Conservation (phyloP, 441 rosid genomes). For the Hura crepitans region DNA sequence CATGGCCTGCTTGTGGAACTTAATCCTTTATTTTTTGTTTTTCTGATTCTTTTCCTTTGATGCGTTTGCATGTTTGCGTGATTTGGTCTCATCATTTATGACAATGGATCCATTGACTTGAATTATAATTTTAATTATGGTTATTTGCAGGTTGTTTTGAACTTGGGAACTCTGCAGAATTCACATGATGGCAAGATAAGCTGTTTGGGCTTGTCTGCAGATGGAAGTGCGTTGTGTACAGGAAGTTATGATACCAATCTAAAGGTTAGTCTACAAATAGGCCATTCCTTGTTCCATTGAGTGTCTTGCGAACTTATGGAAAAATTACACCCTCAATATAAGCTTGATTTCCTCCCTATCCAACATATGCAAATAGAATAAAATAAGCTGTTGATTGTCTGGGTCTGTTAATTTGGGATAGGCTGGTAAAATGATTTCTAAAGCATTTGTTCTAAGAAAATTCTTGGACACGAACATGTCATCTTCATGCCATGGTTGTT, state of each 20-base stretch:
- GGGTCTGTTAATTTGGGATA: not conserved
- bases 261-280: conserved; percentile 52
- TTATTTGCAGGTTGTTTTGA: conserved; percentile 63
- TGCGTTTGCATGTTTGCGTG: not conserved
- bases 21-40: not conserved
- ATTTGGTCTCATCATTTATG: not conserved
- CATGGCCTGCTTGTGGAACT: not conserved
- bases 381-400: not conserved
- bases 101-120: conserved; percentile 12
- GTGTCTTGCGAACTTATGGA: not conserved
- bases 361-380: not conserved
- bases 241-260: conserved; percentile 97
- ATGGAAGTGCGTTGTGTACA: conserved; percentile 98
- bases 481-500: not conserved
- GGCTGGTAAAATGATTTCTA: not conserved
- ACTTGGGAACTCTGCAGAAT: conserved; percentile 69
- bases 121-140: conserved; percentile 9
- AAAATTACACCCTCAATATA: not conserved
- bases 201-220: conserved; percentile 90
- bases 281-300: not conserved
- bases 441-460: no score
- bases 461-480: no score
- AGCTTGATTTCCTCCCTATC: not conserved
- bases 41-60: no score
- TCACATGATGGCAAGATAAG: conserved; percentile 71